Conservation (phyloP, 352 stramenopile genomes). For the Phytophthora fragariae region DNA sequence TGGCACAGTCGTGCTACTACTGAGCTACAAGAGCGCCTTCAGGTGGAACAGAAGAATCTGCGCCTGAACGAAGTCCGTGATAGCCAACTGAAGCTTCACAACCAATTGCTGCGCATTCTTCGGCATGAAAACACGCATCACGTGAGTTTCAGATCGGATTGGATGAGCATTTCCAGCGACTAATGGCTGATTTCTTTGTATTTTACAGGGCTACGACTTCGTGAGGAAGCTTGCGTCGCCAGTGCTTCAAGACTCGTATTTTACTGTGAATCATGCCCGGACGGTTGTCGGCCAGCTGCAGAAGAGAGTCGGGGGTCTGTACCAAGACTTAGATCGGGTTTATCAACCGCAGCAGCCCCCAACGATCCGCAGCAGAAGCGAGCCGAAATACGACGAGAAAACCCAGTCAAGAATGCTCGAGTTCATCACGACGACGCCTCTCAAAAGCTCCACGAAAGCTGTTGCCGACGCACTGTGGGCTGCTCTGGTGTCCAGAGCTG, state of each 20-base stretch:
- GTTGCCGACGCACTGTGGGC: constrained; percentile 9
- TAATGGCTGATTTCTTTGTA: neutral
- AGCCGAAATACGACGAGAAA: constrained; percentile 15
- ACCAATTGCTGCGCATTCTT: constrained; percentile 2
- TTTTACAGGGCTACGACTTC: constrained; percentile 1
- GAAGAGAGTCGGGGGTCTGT: neutral
- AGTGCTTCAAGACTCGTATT: neutral
- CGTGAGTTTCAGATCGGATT: constrained; percentile 7
- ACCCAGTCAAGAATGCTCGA: constrained; percentile 11
- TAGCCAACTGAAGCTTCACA: constrained; percentile 19
- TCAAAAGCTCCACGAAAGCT: constrained; percentile 16
- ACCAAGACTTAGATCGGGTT: constrained; percentile 8
- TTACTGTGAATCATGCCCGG: neutral
- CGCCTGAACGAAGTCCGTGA: constrained; percentile 21
- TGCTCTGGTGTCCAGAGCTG: constrained; percentile 2
- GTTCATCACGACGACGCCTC: constrained; percentile 18
- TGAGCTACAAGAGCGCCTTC: constrained; percentile 21
- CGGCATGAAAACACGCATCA: constrained; percentile 1
- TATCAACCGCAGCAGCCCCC: constrained; percentile 8
- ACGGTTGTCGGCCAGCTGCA: constrained; percentile 17
- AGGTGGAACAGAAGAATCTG: constrained; percentile 25
- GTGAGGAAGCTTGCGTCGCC: neutral
- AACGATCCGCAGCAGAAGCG: neutral
- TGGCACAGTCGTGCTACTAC: constrained; percentile 16
- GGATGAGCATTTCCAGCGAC: neutral